Base-by-base conservation (phyloP, 441 rosid species). In the Euphorbia corollata region DNA sequence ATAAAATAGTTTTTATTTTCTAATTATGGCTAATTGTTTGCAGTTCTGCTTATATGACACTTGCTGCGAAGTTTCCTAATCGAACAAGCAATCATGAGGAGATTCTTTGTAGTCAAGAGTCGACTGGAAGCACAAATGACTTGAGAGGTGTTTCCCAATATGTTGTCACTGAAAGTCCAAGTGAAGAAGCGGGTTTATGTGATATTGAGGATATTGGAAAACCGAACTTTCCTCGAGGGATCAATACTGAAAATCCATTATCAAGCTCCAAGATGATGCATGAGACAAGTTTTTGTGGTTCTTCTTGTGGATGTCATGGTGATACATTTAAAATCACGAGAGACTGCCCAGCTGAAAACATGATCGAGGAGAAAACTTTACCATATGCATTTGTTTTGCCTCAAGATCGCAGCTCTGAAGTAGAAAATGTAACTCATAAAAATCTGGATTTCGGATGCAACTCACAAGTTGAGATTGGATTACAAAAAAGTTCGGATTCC, bases 21-120 rank as follows among this genome's bases (percentile, higher is more conserved):
- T 60, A 27, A 27, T 27, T 20, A 41, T 41, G 9, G 12, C 11
- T 41, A 38, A 38, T 38, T 1, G 4, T 51, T 57, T 18, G n/a
- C 59, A 71, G 74, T 71, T 13, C 64, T 32, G 68, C 68, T 19
- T 71, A 64, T 18, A 56, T 71, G 69, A 8, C 56, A 20, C 68
- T 71, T 45, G 68, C 63, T 32, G 56, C 68, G 10, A 71, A 57
- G 27, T 71, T 57, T 64, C 74, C 68, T 7, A 18, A 32, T 8
- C 8, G n/a, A 15, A 61, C 18, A n/a, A 56, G 19, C 7, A 19
- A 47, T 32, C 54, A 69, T 34, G 50, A 36, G 32, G 20, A 19
- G 30, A 34, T 38, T 56, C 16, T 5, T 36, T 48, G 53, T 15
- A 48, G 53, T 18, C 53, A 48, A 48, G 53, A 39, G 10, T 8